phyloP scores from a whole-genome alignment of 1,284 basidiomycete species.

The Wallemia mellicola region DNA sequence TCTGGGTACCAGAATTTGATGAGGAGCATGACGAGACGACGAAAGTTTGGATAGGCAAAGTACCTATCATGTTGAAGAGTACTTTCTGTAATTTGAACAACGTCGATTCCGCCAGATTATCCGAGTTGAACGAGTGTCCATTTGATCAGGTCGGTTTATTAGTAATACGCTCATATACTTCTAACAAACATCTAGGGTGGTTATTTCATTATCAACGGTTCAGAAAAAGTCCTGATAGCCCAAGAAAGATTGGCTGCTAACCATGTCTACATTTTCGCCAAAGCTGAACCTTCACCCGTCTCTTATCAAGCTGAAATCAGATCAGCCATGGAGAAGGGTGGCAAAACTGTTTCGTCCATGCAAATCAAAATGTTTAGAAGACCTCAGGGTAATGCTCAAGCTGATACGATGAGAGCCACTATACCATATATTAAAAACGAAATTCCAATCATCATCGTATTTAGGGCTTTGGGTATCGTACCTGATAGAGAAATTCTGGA shows the following conservation, averaged over 20 bases:
- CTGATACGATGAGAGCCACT: slow-evolving; percentile 85
- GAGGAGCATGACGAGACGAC: slow-evolving; percentile 34
- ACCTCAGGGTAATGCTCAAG: slow-evolving; percentile 53
- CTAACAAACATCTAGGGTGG: slow-evolving; percentile 29
- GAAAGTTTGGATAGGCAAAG: slow-evolving; percentile 91
- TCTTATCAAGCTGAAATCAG: slow-evolving; percentile 92
- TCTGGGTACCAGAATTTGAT: slow-evolving; percentile 34
- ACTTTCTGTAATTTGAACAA: slow-evolving; percentile 74
- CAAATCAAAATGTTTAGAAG: slow-evolving; percentile 91
- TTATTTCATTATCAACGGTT: slow-evolving; percentile 98
- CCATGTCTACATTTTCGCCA: slow-evolving; percentile 97
- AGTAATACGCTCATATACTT: not conserved
- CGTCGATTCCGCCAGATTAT: slow-evolving; percentile 48
- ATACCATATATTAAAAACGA: slow-evolving; percentile 96
- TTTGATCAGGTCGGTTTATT: slow-evolving; percentile 33
- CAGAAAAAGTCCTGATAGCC: slow-evolving; percentile 95
- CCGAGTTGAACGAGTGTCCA: slow-evolving; percentile 83
- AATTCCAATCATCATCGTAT: slow-evolving; percentile 96
- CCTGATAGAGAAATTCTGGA: slow-evolving; percentile 92
- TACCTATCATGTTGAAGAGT: slow-evolving; percentile 16
- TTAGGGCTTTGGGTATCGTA: slow-evolving; percentile 88
- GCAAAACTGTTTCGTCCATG: slow-evolving; percentile 93
- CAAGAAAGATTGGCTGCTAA: slow-evolving; percentile 99
- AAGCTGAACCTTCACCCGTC: slow-evolving; percentile 83
- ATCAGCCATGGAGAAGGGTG: slow-evolving; percentile 89